Evolutionary conservation across 345 rosid species (phyloP).

Genomic region (Cardamine chenopodiifolia): DNA sequence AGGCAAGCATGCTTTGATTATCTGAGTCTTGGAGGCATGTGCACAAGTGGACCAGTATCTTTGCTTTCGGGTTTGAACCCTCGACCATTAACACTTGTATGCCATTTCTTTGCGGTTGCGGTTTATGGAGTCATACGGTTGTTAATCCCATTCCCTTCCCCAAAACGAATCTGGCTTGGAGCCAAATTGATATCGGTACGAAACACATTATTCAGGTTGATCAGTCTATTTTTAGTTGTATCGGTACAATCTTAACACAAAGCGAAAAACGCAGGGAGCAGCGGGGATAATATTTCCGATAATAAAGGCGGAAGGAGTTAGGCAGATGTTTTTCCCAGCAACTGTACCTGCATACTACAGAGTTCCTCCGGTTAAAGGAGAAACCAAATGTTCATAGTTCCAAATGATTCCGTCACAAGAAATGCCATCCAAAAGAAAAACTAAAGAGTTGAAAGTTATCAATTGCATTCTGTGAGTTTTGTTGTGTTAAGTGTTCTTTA

Average conservation of each 20-base stretch:
- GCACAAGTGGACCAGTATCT: slow-evolving; percentile 51
- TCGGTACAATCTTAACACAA: background rate
- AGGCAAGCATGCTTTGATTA: slow-evolving; percentile 52
- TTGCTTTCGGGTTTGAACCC: slow-evolving; percentile 57
- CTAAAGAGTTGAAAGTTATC: background rate
- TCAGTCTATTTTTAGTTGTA: background rate
- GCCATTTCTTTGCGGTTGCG: slow-evolving; percentile 58
- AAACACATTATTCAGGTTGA: background rate
- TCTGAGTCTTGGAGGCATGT: slow-evolving; percentile 49
- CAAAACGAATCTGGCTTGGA: slow-evolving; percentile 55
- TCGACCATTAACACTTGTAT: slow-evolving; percentile 44
- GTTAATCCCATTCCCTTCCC: slow-evolving; percentile 54
- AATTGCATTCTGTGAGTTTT: slow-evolving; percentile 18
- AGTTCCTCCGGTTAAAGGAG: slow-evolving; percentile 42
- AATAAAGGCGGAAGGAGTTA: slow-evolving; percentile 55
- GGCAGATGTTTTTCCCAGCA: slow-evolving; percentile 57
- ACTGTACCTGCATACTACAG: slow-evolving; percentile 56
- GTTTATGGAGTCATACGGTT: slow-evolving; percentile 51
- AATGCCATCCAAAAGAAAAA: background rate
- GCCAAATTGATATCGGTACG: slow-evolving; percentile 48
- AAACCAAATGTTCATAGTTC: slow-evolving; percentile 37
- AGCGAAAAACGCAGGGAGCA: slow-evolving; percentile 45
- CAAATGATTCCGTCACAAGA: slow-evolving; percentile 16
- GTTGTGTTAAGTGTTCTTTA: slow-evolving; percentile 12
- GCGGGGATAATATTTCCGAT: slow-evolving; percentile 56